Conservation (phyloP, 176 grass and related monocot species). For the Eleusine indica region DNA sequence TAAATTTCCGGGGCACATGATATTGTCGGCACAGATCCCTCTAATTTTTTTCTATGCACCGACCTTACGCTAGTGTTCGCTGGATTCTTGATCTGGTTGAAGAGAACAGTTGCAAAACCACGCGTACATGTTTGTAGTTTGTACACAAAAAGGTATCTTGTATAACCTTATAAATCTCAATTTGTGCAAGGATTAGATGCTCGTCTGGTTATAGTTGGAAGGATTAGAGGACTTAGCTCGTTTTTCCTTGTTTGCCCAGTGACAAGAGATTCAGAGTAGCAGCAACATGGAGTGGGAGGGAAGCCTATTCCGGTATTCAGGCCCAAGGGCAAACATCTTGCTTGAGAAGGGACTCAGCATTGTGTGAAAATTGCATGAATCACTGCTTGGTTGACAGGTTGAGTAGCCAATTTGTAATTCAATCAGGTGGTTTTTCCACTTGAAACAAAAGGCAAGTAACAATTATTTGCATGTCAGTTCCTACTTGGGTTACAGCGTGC, state of each 20-base stretch:
- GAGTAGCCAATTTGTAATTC: background rate
- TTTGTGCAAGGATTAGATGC: background rate
- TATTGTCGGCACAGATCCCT: slow-evolving; percentile 1
- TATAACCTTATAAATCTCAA: background rate
- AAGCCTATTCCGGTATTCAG: too few relatives aligned
- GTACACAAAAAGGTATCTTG: background rate
- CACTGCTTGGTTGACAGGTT: background rate
- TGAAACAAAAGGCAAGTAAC: background rate
- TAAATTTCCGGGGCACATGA: slow-evolving; percentile 37
- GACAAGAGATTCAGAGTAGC: too few relatives aligned
- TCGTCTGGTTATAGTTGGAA: background rate
- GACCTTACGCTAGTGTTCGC: background rate
- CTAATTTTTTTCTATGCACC: background rate
- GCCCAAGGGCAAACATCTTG: too few relatives aligned
- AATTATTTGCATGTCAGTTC: background rate
- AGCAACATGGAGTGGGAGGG: too few relatives aligned
- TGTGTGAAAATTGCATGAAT: background rate
- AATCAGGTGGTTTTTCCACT: too few relatives aligned
- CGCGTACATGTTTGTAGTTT: background rate
- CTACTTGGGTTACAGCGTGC: background rate
- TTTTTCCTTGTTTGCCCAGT: too few relatives aligned
- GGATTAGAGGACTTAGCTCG: background rate
- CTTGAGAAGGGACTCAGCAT: too few relatives aligned
- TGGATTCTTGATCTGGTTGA: slow-evolving; percentile 15
- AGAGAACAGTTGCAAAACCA: background rate